A percentile compares a stretch with the other conserved stretches of the same genome.
Evolutionary conservation across 257 asterid species (phyloP).

Genomic region (Paulownia fortunei): DNA sequence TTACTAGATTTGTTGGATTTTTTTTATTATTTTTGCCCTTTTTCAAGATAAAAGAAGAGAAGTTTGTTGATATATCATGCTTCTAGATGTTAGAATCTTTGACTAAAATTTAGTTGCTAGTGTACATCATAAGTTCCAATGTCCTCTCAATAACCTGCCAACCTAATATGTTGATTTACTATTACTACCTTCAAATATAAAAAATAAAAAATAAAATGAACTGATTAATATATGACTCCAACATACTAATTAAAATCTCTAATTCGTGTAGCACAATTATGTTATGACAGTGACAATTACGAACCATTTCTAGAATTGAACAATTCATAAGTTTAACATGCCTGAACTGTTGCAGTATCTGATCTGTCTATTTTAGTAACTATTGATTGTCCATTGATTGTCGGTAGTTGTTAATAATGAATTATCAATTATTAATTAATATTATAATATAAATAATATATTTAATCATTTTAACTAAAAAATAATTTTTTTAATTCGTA

Average conservation of each 20-base stretch:
- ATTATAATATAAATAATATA: not conserved
- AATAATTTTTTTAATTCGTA: not conserved
- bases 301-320: not conserved
- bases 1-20: not conserved
- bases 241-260: not conserved
- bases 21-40: not conserved
- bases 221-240: not conserved
- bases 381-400: not conserved
- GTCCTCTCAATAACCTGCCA: conserved; percentile 57
- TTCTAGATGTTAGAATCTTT: conserved; percentile 43
- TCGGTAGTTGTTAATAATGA: too few species aligned
- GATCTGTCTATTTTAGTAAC: not conserved
- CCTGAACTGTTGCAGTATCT: not conserved
- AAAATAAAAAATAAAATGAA: not conserved
- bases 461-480: not conserved
- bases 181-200: conserved; percentile 37
- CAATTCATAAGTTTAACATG: not conserved
- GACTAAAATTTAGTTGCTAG: conserved; percentile 44
- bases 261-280: not conserved
- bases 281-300: not conserved
- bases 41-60: not conserved
- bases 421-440: not conserved
- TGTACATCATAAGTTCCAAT: conserved; percentile 51
- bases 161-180: conserved; percentile 41
- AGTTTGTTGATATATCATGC: conserved; percentile 18